Percentiles rank a stretch among this genome's conserved stretches.
phyloP scores from a whole-genome alignment of 2,329 filamentous ascomycete genomes.

The Scytalidium lignicola region DNA sequence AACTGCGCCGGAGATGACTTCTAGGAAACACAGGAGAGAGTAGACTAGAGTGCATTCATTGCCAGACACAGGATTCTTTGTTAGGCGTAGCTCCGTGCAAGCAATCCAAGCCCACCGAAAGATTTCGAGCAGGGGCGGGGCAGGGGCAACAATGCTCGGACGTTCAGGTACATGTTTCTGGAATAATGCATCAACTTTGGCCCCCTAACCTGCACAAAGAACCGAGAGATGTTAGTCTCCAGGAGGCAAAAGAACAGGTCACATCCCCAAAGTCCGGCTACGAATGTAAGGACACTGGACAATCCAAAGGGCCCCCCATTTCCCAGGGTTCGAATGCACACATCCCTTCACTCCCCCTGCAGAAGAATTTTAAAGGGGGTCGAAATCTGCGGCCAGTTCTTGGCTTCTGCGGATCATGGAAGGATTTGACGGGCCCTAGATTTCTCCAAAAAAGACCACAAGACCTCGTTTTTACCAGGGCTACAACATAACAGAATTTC shows the following conservation, averaged over 20 bases:
- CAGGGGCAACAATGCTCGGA: background rate
- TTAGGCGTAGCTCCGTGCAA: background rate
- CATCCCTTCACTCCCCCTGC: conserved; percentile 1
- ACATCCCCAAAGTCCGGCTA: background rate
- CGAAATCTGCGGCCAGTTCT: conserved; percentile 1
- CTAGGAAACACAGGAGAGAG: too few species aligned
- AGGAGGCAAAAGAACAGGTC: background rate
- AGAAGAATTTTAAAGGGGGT: conserved; percentile 2
- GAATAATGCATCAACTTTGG: background rate
- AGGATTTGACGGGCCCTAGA: conserved; percentile 5
- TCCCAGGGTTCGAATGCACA: background rate
- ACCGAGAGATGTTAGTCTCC: background rate
- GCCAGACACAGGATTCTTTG: background rate
- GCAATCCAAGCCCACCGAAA: background rate
- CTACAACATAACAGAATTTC: conserved; percentile 21
- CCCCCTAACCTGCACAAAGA: background rate
- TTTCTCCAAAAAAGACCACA: conserved; percentile 8
- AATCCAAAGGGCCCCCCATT: background rate
- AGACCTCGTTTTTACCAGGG: conserved; percentile 19
- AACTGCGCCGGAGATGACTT: too few species aligned
- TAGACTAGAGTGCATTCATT: background rate
- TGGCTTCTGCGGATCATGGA: conserved; percentile 5
- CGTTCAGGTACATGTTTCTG: background rate
- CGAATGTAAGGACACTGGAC: background rate
- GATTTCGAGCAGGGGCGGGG: background rate